Base-by-base conservation (phyloP, 2,329 filamentous ascomycete species). In the Diaporthe batatas region DNA sequence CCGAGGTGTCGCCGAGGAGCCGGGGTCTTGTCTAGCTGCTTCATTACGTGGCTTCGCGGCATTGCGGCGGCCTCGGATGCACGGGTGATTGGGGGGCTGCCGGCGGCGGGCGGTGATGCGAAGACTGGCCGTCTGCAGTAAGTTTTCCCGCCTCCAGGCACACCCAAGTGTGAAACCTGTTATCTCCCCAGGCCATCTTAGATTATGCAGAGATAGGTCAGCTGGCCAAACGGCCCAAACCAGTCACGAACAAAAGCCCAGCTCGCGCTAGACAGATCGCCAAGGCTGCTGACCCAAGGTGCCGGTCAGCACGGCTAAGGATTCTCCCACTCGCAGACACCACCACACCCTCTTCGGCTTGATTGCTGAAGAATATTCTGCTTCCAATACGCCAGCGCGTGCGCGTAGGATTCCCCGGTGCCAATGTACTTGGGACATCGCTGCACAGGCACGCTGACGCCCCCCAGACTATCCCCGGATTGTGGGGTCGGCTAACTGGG, bases 391-490 rank as follows among this genome's bases (percentile, higher is more conserved):
- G 68, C 36, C 68, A 59, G 54, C 21, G 7, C 12, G 23, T 21
- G 3, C 14, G 36, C 42, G 29, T 25, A n/a, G 39, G 49, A 23
- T 16, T 29, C 7, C 44, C 29, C 49, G 44, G 44, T 42, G 16
- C 29, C 39, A 16, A 8, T 16, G 32, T 44, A 25, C n/a, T 69
- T 34, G 42, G 39, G 25, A 29, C 16, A 18, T 58, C 14, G 44
- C 25, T 54, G 44, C 55, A 70, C 62, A 49, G 68, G 32, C 23
- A 42, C 39, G 39, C 39, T 62, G 58, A 23, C 62, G 32, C 25
- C 32, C 62, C 62, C 44, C 62, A 67, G 62, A 29, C 55, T 34
- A 16, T 42, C 55, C 67, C 68, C 55, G 55, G 68, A 64, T 54
- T 70, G 68, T 32, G 44, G 68, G 49, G 68, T 53, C 49, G 54